These are phyloP conservation scores for Eucalyptus shirleyi DNA, from an alignment of 345 rosid genomes.

Conservation along the genomic window DNA sequence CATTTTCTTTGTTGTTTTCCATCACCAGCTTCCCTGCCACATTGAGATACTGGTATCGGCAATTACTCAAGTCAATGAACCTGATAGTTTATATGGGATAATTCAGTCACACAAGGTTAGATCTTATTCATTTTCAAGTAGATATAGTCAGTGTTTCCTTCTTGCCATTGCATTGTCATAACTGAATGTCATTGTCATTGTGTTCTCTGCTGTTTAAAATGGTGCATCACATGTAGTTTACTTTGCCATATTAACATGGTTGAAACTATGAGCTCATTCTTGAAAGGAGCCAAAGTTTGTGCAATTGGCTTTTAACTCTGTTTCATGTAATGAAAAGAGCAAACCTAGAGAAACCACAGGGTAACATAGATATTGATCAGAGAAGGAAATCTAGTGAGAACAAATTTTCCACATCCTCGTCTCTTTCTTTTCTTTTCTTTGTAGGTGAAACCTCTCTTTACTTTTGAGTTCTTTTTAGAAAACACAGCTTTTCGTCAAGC, in stretches of 20 bases:
- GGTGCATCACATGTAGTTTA: background rate
- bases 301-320: background rate
- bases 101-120: conserved; percentile 83
- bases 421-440: background rate
- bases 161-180: background rate
- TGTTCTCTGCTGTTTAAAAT: background rate
- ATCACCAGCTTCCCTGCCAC: conserved; percentile 59
- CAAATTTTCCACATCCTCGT: background rate
- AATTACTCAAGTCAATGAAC: conserved; percentile 81
- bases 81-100: conserved; percentile 94
- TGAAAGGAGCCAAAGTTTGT: background rate
- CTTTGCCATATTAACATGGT: background rate
- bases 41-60: conserved; percentile 83
- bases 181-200: background rate
- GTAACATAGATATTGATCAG: background rate
- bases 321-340: background rate
- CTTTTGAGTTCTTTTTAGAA: background rate
- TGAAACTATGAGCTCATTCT: background rate
- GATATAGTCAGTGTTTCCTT: background rate
- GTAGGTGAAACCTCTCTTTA: background rate
- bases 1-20: background rate
- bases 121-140: background rate
- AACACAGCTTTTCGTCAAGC: background rate
- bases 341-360: background rate
- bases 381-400: background rate